Base-by-base conservation (phyloP, 306 rosid species). In the Alnus rubra region DNA sequence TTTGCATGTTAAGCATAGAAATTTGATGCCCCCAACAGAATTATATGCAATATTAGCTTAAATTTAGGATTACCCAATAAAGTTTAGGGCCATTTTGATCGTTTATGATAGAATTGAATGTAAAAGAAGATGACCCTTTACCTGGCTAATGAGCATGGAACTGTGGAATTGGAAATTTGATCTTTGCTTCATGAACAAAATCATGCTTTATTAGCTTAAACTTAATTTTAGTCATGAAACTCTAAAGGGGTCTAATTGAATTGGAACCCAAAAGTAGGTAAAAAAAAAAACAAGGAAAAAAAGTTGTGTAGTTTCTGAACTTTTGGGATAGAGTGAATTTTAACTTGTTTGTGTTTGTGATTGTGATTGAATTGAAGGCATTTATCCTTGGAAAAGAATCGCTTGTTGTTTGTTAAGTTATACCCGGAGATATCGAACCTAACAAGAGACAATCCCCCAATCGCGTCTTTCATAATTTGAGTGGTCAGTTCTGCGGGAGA, bases 351-450 rank as follows among this genome's bases (percentile, higher is more conserved):
- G 15, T 16, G 13, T 45, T 58, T 47, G 28, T 19, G 13, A 33
- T 33, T 33, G 35, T 33, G 1, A 56, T 75, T 76, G 82, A 60
- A 78, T 72, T 83, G 90, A 89, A 96, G 99, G 99, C 92, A 91
- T 85, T 88, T 96, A 86, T 88, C 99, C 3, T 83, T 96, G 82
- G 99, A 93, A 88, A 96, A 96, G 84, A 93, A 91, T 81, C 86
- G 88, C 82, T 87, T 91, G 76, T 81, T 96, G 81, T 86, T 84
- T 73, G 87, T 96, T 74, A 96, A 91, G 74, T 73, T 96, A 76
- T 96, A 88, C 62, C 99, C 98, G 28, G 99, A 96, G 81, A 80
- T 93, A 58, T 91, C 98, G 5, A 96, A 87, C 86, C 80, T 87
- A 19, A 93, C 98, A 0, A 93, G 96, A 81, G 96, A 91, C 3